Percentiles rank a stretch among this genome's conserved stretches.
These are phyloP conservation scores for Conidiobolus incongruus DNA, from an alignment of 371 early-diverging fungal genomes.

Conservation along the genomic window DNA sequence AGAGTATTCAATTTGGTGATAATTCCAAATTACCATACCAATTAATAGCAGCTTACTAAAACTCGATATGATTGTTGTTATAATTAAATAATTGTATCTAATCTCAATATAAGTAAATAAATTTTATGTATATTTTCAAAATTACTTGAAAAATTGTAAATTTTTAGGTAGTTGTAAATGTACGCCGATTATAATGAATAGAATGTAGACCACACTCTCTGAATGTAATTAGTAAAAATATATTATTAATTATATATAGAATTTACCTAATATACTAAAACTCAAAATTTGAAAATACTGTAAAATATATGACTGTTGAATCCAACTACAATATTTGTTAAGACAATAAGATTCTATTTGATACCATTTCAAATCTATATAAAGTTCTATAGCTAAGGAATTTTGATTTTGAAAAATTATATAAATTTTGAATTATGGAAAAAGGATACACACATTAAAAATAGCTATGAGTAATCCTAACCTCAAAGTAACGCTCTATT, in stretches of 20 bases:
- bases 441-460: constrained; percentile 66
- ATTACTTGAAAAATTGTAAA: too few relatives aligned
- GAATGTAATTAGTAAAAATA: background rate
- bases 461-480: constrained; percentile 58
- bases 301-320: constrained; percentile 30
- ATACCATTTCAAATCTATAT: constrained; percentile 75
- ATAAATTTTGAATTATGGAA: background rate
- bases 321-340: constrained; percentile 20
- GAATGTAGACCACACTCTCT: background rate
- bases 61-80: constrained; percentile 61
- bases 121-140: too few relatives aligned
- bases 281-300: constrained; percentile 63
- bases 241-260: background rate
- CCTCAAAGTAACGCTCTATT: constrained; percentile 13
- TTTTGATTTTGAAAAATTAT: background rate
- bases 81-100: constrained; percentile 39
- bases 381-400: too few relatives aligned
- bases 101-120: background rate
- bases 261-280: constrained; percentile 41
- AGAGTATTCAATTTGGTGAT: constrained; percentile 56
- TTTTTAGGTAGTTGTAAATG: too few relatives aligned
- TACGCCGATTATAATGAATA: background rate
- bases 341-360: constrained; percentile 44
- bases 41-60: constrained; percentile 79
- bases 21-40: constrained; percentile 88